These are phyloP conservation scores for Neurospora sp. DNA, from an alignment of 495 filamentous ascomycete genomes.

Conservation along the genomic window DNA sequence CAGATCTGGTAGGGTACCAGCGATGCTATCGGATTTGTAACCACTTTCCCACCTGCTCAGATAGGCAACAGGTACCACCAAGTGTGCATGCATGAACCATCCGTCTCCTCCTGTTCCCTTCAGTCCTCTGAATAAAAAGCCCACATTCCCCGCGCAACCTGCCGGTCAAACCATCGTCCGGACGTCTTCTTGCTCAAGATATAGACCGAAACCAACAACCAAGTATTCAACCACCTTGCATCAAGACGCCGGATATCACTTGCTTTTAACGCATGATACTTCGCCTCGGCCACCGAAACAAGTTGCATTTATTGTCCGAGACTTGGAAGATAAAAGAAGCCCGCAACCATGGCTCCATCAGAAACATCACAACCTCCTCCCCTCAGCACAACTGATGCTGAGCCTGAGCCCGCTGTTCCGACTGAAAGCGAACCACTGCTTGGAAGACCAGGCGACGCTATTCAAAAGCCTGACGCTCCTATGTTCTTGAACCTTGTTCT, in stretches of 20 bases:
- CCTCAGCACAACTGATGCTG: neutral
- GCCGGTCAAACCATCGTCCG: neutral
- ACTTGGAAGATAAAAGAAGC: neutral
- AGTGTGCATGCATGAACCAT: neutral
- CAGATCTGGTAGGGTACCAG: neutral
- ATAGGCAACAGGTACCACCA: neutral
- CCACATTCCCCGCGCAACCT: neutral
- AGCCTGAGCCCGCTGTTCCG: slow-evolving; percentile 2
- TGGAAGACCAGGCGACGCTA: slow-evolving; percentile 60
- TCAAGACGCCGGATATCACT: neutral
- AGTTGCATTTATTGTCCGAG: neutral
- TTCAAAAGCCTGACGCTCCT: slow-evolving; percentile 50
- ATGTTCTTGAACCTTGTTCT: slow-evolving; percentile 65
- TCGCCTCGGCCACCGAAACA: neutral
- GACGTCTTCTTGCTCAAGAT: neutral
- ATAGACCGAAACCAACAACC: neutral
- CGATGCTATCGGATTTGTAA: neutral
- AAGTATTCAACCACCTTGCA: neutral
- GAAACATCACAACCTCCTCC: neutral
- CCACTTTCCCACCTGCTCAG: neutral
- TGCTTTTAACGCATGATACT: neutral
- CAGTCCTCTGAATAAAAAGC: neutral
- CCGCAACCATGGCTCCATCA: slow-evolving; percentile 3
- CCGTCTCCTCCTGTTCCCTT: neutral
- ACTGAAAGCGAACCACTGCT: slow-evolving; percentile 69